These are phyloP conservation scores for Aspergillus nomiae DNA, from an alignment of 2,329 filamentous ascomycete genomes.

Conservation along the genomic window DNA sequence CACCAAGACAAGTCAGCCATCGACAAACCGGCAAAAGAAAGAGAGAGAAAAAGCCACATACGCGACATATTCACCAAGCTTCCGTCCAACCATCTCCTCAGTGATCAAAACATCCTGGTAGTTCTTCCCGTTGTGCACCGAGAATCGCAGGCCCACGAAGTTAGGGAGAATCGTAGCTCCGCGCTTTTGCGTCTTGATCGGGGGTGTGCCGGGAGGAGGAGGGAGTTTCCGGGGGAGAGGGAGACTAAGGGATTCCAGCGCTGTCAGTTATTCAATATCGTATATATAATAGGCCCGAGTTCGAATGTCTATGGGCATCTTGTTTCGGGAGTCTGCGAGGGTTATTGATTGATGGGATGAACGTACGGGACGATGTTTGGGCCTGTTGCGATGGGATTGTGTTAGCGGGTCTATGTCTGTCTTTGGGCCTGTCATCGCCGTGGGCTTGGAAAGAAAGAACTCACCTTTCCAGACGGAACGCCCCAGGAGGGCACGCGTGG, in stretches of 20 bases:
- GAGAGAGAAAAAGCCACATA: conserved; percentile 53
- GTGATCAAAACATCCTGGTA: conserved; percentile 83
- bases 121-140: conserved; percentile 87
- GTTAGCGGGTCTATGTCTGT: background rate
- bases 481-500: conserved; percentile 67
- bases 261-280: conserved; percentile 6
- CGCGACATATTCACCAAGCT: conserved; percentile 89
- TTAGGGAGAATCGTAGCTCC: conserved; percentile 87
- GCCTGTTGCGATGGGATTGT: conserved; percentile 46
- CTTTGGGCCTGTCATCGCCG: background rate
- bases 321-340: background rate
- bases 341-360: conserved; percentile 5
- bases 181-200: conserved; percentile 84
- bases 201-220: conserved; percentile 64
- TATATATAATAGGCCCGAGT: background rate
- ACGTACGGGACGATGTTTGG: conserved; percentile 72
- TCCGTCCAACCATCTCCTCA: conserved; percentile 95
- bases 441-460: conserved; percentile 10
- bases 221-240: conserved; percentile 44
- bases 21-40: background rate
- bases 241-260: conserved; percentile 29
- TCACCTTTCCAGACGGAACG: conserved; percentile 89
- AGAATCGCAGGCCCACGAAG: conserved; percentile 87
- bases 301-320: background rate
- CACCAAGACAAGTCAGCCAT: background rate